These are phyloP conservation scores for Saprolegnia diclina DNA, from an alignment of 352 stramenopile genomes.

Conservation along the genomic window DNA sequence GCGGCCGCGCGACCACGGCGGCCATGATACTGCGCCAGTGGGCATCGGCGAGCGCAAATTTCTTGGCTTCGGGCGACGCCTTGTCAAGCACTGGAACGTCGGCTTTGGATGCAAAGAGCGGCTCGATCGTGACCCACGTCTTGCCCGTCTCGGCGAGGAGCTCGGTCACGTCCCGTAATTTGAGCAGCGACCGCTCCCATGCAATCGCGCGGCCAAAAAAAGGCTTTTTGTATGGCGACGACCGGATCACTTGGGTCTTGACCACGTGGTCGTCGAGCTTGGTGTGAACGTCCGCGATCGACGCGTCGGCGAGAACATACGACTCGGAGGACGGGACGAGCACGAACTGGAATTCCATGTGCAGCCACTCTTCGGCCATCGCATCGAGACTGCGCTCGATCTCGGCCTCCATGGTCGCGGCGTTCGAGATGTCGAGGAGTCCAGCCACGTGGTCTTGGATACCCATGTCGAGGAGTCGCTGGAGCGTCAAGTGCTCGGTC, in stretches of 20 bases:
- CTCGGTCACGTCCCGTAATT: slow-evolving; percentile 38
- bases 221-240: slow-evolving; percentile 88
- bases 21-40: slow-evolving; percentile 36
- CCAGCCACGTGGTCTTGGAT: slow-evolving; percentile 44
- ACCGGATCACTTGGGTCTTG: slow-evolving; percentile 94
- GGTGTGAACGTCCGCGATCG: slow-evolving; percentile 39
- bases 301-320: slow-evolving; percentile 35
- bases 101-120: slow-evolving; percentile 41
- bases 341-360: slow-evolving; percentile 41
- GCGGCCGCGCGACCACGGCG: slow-evolving; percentile 31
- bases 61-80: slow-evolving; percentile 36
- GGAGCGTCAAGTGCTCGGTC: slow-evolving; percentile 48
- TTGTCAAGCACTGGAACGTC: slow-evolving; percentile 38
- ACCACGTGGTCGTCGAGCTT: slow-evolving; percentile 83
- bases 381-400: slow-evolving; percentile 44
- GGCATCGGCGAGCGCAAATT: slow-evolving; percentile 40
- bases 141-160: slow-evolving; percentile 39
- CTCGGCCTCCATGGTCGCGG: slow-evolving; percentile 57
- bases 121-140: slow-evolving; percentile 43
- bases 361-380: slow-evolving; percentile 49
- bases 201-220: slow-evolving; percentile 66
- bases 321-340: slow-evolving; percentile 10
- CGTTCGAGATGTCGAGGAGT: slow-evolving; percentile 59
- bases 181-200: slow-evolving; percentile 49
- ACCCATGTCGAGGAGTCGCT: slow-evolving; percentile 69